phyloP scores from a whole-genome alignment of 1,139 yeast species.

The Martiniozyma asiatica region DNA sequence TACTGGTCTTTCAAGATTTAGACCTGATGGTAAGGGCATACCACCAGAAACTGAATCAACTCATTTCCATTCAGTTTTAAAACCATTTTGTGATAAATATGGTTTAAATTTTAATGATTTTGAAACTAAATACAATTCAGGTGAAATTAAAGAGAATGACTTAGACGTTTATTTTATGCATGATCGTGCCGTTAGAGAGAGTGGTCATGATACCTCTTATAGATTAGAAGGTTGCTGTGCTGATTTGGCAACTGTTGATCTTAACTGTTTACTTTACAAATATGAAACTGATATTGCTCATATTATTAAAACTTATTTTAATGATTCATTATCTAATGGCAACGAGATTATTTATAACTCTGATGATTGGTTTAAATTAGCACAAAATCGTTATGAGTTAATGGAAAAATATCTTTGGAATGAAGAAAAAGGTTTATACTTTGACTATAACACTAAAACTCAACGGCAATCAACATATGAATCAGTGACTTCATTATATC shows the following conservation, averaged over 20 bases:
- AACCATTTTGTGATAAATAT: slow-evolving; percentile 59
- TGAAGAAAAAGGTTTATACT: slow-evolving; percentile 65
- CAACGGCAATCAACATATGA: slow-evolving; percentile 55
- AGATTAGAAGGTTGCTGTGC: slow-evolving; percentile 88
- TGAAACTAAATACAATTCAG: slow-evolving; percentile 55
- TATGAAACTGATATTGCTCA: slow-evolving; percentile 79
- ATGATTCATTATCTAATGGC: slow-evolving; percentile 36
- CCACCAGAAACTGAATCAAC: slow-evolving; percentile 96
- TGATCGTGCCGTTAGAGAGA: slow-evolving; percentile 91
- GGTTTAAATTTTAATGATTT: slow-evolving; percentile 56
- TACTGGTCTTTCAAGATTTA: slow-evolving; percentile 85
- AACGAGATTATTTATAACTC: slow-evolving; percentile 30
- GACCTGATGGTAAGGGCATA: slow-evolving; percentile 80
- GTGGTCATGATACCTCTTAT: slow-evolving; percentile 93
- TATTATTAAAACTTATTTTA: slow-evolving; percentile 45
- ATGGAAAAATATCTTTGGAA: slow-evolving; percentile 77
- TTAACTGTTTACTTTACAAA: slow-evolving; percentile 77
- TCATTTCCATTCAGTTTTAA: slow-evolving; percentile 67
- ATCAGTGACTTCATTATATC: slow-evolving; percentile 88
- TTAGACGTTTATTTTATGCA: slow-evolving; percentile 83
- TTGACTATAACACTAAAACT: slow-evolving; percentile 66
- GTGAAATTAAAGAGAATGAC: slow-evolving; percentile 56
- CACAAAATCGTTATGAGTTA: slow-evolving; percentile 40
- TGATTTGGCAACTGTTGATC: slow-evolving; percentile 78
- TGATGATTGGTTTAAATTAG: slow-evolving; percentile 46